phyloP scores from a whole-genome alignment of 2,329 filamentous ascomycete species.

The Diaporthe amygdali region DNA sequence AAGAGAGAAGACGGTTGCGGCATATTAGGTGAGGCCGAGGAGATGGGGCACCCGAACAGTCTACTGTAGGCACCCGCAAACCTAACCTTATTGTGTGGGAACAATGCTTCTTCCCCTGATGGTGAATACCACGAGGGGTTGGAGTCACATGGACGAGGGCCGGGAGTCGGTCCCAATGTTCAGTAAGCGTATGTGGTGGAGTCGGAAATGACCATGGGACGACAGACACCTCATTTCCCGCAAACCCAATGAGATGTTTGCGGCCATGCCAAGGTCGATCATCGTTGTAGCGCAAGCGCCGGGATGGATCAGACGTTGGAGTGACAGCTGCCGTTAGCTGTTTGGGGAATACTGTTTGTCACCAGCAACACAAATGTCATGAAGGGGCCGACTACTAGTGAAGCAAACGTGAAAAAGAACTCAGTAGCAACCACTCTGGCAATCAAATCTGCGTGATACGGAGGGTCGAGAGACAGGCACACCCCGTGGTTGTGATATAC shows the following conservation, averaged over 20 bases:
- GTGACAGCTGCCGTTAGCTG: background rate
- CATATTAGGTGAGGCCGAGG: background rate
- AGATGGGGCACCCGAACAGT: background rate
- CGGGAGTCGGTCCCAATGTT: conserved; percentile 5
- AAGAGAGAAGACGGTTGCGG: background rate
- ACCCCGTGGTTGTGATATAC: background rate
- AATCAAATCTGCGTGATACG: background rate
- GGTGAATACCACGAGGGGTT: background rate
- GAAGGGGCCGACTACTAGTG: background rate
- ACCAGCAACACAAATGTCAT: background rate
- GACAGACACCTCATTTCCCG: conserved; percentile 4
- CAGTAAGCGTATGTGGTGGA: background rate
- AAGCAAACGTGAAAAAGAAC: background rate
- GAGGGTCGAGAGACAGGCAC: background rate
- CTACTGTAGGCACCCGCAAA: conserved; percentile 10
- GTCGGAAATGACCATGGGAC: conserved; percentile 1
- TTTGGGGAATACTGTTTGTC: background rate
- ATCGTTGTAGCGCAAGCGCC: background rate
- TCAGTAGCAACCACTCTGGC: background rate
- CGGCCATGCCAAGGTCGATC: conserved; percentile 7
- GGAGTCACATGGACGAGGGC: background rate
- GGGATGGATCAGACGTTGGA: background rate
- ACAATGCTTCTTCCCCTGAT: background rate
- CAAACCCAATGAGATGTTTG: background rate
- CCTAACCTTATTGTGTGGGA: conserved; percentile 15